Evolutionary conservation across 2,329 filamentous ascomycete species (phyloP).

Genomic region (Exserohilum rostratum): DNA sequence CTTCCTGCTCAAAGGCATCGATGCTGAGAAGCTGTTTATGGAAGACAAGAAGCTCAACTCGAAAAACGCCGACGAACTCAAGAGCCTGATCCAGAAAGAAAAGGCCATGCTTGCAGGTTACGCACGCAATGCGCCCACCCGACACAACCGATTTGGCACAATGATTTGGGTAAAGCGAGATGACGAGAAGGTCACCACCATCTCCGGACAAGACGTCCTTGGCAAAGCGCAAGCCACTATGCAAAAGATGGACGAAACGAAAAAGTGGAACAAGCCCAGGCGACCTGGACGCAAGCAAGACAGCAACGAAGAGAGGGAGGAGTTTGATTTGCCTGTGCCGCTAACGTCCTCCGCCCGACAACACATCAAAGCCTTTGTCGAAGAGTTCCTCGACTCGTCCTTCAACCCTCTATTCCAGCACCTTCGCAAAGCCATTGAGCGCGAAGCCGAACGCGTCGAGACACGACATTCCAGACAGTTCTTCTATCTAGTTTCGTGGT

Average conservation of each 20-base stretch:
- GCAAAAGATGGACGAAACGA: constrained; percentile 87
- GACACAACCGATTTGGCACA: constrained; percentile 93
- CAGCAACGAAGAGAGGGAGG: constrained; percentile 52
- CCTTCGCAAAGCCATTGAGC: constrained; percentile 85
- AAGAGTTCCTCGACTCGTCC: constrained; percentile 91
- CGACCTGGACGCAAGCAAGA: constrained; percentile 52
- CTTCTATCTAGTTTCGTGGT: constrained; percentile 93
- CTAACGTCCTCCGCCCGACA: constrained; percentile 76
- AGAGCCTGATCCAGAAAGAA: constrained; percentile 78
- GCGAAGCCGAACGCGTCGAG: constrained; percentile 82
- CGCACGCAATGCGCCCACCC: constrained; percentile 77
- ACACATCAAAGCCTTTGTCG: constrained; percentile 80
- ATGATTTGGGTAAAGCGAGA: constrained; percentile 96
- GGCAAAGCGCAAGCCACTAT: constrained; percentile 74
- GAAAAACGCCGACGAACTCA: constrained; percentile 74
- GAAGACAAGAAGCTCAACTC: constrained; percentile 73
- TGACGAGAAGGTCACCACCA: constrained; percentile 80
- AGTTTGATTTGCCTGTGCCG: constrained; percentile 75
- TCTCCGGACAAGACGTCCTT: constrained; percentile 88
- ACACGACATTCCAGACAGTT: constrained; percentile 81
- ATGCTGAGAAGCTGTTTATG: constrained; percentile 84
- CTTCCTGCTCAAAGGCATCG: constrained; percentile 87
- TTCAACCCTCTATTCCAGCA: constrained; percentile 90
- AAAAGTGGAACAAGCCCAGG: constrained; percentile 85
- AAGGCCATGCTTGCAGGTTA: constrained; percentile 79